Percentiles rank a stretch among this genome's conserved stretches.
Conservation (phyloP, 176 grass and related monocot genomes). For the Zoysia japonica region DNA sequence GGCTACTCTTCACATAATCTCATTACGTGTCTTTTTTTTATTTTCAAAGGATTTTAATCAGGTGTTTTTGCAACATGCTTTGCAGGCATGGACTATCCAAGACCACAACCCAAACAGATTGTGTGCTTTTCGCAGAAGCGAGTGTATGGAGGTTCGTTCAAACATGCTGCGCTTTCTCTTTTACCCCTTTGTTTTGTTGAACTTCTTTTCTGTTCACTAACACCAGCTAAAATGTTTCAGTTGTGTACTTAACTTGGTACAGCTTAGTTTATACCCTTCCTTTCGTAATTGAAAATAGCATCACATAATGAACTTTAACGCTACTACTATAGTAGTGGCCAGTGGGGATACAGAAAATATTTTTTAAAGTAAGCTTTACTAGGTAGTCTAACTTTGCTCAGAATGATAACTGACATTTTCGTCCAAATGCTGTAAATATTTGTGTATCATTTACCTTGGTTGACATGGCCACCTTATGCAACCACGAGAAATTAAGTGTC, state of each 20-base stretch:
- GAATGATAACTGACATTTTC: not conserved
- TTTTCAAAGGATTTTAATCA: not conserved
- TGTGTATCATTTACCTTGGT: not conserved
- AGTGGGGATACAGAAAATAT: not conserved
- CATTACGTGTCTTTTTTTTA: not conserved
- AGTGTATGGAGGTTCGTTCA: slow-evolving; percentile 15
- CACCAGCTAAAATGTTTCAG: not conserved
- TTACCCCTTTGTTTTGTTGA: slow-evolving; percentile 39
- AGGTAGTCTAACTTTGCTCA: not conserved
- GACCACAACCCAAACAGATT: slow-evolving; percentile 15
- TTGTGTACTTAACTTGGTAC: not conserved
- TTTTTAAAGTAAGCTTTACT: not conserved
- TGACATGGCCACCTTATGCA: not conserved
- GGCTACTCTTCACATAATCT: not conserved
- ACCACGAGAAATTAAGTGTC: not conserved
- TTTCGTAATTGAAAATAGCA: slow-evolving; percentile 23
- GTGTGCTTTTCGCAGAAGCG: slow-evolving; percentile 29
- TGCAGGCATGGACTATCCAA: slow-evolving; percentile 10
- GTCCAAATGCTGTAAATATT: not conserved
- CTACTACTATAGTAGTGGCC: not conserved
- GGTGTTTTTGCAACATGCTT: slow-evolving; percentile 1
- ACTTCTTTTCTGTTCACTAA: slow-evolving; percentile 12
- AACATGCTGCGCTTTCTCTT: slow-evolving; percentile 24
- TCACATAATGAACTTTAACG: not conserved
- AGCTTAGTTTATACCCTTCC: not conserved